A percentile compares a stretch with the other conserved stretches of the same genome.
Evolutionary conservation across 768 basidiomycete genomes (phyloP).

Genomic region (Clavaria fumosa): DNA sequence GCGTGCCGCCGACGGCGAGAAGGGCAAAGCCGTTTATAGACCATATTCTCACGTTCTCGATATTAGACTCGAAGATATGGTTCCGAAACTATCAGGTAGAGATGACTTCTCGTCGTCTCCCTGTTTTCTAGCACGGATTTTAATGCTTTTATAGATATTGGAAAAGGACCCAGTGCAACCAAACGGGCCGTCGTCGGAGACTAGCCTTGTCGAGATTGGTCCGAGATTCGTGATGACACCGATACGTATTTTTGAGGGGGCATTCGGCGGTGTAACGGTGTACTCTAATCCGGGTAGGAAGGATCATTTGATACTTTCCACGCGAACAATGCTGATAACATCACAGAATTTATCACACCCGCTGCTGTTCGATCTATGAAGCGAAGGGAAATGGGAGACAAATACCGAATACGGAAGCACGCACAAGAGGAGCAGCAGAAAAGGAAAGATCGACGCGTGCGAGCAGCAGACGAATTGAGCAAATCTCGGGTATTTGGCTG

Average conservation of each 20-base stretch:
- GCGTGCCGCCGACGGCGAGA: slow-evolving; percentile 81
- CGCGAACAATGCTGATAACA: too few species aligned
- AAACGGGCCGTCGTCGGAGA: slow-evolving; percentile 70
- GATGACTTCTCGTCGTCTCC: slow-evolving; percentile 4
- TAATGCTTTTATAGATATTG: slow-evolving; percentile 52
- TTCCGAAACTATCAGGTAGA: slow-evolving; percentile 95
- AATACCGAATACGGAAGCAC: slow-evolving; percentile 71
- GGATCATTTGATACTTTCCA: slow-evolving; percentile 3
- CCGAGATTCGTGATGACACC: slow-evolving; percentile 95
- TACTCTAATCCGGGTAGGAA: slow-evolving; percentile 84
- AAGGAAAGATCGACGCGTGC: slow-evolving; percentile 47
- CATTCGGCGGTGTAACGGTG: slow-evolving; percentile 87
- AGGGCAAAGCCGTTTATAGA: slow-evolving; percentile 95
- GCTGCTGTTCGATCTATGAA: slow-evolving; percentile 57
- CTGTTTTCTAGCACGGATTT: neutral
- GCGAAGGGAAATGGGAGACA: slow-evolving; percentile 60
- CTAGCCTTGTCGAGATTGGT: slow-evolving; percentile 89
- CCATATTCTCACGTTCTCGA: slow-evolving; percentile 91
- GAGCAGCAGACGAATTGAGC: slow-evolving; percentile 64
- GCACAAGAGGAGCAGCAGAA: slow-evolving; percentile 49
- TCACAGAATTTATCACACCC: slow-evolving; percentile 85
- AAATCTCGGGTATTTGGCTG: slow-evolving; percentile 85
- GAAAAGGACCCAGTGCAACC: slow-evolving; percentile 89
- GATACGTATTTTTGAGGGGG: slow-evolving; percentile 96
- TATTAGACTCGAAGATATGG: slow-evolving; percentile 95